Evolutionary conservation across 306 rosid species (phyloP).

Genomic region (Cucumis sativus): Cucumber_9930_V3 NC_026657.2:20610001-20610500

Average conservation of each 20-base stretch:
- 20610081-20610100: constrained; percentile 69
- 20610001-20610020: constrained; percentile 63
- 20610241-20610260: background rate
- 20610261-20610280: background rate
- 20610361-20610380: too few relatives aligned
- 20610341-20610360: background rate
- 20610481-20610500: background rate
- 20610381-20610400: background rate
- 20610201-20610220: background rate
- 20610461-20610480: background rate
- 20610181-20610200: background rate
- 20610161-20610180: constrained; percentile 29
- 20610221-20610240: background rate
- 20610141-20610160: constrained; percentile 43
- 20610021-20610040: constrained; percentile 59
- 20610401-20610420: background rate
- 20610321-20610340: background rate
- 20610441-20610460: background rate
- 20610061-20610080: constrained; percentile 87
- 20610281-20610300: background rate
- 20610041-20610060: constrained; percentile 71
- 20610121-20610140: constrained; percentile 30
- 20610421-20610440: background rate
- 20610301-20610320: background rate
- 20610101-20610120: constrained; percentile 62